Evolutionary conservation across 2,329 filamentous ascomycete species (phyloP), one percentile per base, ranked within the genome.

Genomic region (Hypoxylon sp.): DNA sequence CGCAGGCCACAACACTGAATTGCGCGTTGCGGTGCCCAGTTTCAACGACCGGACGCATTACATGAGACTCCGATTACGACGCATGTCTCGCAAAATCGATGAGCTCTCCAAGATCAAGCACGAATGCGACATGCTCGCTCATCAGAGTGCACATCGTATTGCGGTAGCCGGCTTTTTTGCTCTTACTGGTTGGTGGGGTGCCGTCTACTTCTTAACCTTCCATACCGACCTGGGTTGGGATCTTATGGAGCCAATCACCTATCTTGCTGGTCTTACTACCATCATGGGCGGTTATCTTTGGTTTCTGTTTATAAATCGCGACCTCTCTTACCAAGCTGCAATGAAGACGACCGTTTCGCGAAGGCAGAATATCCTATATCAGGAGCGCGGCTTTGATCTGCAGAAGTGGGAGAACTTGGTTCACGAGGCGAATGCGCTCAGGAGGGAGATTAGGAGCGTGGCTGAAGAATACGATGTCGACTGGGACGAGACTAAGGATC

Each of bases 1-100:
- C 60, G 91, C 96, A 75, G 92, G 92, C 0, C 80, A 82, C 60
- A 68, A 77, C 9, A 70, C 79, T 12, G 88, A 93, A 71, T 90
- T 97, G 70, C 86, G 88, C 14, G 90, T 97, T 5, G 89, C 88
- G 0, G 93, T 97, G 8, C 94, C 94, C 0, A 93, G 90, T 48
- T 97, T 97, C 84, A 88, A 89, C 65, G 93, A 97, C 75, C 85
- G 94, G n/a, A 97, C 94, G 0, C 91, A 95, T 78, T 97, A 95
- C 78, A 85, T 97, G 74, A 88, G 94, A 7, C 87, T 92, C 77
- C 84, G 91, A 6, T 80, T 97, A 53, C 84, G 92, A 45, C 92
- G 91, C 66, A 89, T 91, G 73, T 89, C 90, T 2, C 83, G 81
- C 48, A 83, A 88, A 60, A 90, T 97, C 53, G 87, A 90, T 20